Evolutionary conservation across 495 filamentous ascomycete genomes (phyloP), one percentile per base, ranked within the genome.

Genomic region (Thozetella sp.): DNA sequence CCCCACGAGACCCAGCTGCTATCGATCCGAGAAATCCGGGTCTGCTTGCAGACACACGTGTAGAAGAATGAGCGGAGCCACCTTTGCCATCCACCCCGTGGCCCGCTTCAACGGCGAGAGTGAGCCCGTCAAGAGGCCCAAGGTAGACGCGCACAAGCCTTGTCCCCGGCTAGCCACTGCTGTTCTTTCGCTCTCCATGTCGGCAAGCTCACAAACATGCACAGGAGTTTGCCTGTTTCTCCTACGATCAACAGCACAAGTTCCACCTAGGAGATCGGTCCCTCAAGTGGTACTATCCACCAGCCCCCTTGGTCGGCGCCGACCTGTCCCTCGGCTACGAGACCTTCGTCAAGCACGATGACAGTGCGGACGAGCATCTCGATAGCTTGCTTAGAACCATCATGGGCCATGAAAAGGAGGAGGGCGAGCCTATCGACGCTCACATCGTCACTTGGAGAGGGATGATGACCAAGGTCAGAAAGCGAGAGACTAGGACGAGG

Each of bases 371-470:
- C 75, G 92, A 94, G 66, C 96, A 98, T 72, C 74, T 99, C 19
- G 91, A 97, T 76, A 86, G 88, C 53, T 75, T 99, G 22, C 77
- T 99, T 30, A 84, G 83, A 43, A 90, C 92, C 4, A 88, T 99
- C 40, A 78, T 86, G 22, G 81, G 80, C 40, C 76, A 90, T 34
- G 95, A 98, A 71, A 77, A 84, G 66, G 79, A 85, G 56, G 85
- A 81, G 4, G 83, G 82, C 11, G 83, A 85, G 65, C 86, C 77
- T 67, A 87, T 88, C 30, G 85, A 91, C 46, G 88, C 88, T 10
- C 89, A 97, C 60, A 69, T 99, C 48, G 83, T 98, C 51, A 97
- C 94, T 0, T 99, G 94, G 94, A 79, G 95, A 65, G 95, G 95
- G 22, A 97, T 99, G 92, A 92, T 99, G 90, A 98, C 95, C 57